Conservation (phyloP, 257 asterid genomes). For the Solanum appendiculatum region DNA sequence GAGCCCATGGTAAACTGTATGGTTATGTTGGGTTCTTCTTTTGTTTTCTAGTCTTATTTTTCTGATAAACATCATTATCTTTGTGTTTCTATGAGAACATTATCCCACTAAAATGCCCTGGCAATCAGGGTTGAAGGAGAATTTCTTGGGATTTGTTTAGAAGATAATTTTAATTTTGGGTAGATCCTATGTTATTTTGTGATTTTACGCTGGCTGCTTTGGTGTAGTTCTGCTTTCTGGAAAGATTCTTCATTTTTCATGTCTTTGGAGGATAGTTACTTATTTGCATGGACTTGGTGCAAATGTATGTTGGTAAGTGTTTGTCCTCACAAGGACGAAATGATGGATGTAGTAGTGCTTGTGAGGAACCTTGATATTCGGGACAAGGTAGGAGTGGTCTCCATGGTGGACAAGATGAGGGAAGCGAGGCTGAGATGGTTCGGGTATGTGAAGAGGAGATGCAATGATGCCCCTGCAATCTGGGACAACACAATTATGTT, state of each 20-base stretch:
- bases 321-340: not conserved
- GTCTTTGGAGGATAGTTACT: not conserved
- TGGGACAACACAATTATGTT: not conserved
- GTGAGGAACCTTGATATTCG: not conserved
- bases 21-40: not conserved
- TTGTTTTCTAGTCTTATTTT: not conserved
- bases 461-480: not conserved
- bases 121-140: not conserved
- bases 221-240: not conserved
- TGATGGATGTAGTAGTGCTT: not conserved
- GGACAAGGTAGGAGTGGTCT: not conserved
- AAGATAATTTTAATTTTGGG: not conserved
- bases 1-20: not conserved
- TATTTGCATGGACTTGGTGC: not conserved
- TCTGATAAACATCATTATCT: not conserved
- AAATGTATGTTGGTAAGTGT: not conserved
- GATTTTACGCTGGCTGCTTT: not conserved
- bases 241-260: not conserved
- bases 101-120: not conserved
- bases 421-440: not conserved
- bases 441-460: not conserved
- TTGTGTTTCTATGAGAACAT: not conserved
- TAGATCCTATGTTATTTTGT: not conserved
- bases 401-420: not conserved
- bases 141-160: not conserved